A percentile compares a stretch with the other conserved stretches of the same genome.
Conservation (phyloP, 1,139 yeast species). For the Lodderomyces elongisporus region DNA sequence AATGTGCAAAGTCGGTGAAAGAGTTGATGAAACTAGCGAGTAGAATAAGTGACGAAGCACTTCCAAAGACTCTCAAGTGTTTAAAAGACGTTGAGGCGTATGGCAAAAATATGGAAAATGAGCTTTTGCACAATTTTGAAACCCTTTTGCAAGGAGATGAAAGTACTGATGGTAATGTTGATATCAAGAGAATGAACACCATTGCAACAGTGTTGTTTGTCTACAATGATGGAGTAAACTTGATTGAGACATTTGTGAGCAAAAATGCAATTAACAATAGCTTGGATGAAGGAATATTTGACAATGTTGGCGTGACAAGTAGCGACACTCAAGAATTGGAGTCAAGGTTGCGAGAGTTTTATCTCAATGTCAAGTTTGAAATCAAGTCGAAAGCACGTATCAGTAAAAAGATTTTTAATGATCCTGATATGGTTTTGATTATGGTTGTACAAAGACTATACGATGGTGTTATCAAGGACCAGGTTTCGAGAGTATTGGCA, state of each 20-base stretch:
- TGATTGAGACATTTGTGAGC: slow-evolving; percentile 76
- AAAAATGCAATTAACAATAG: slow-evolving; percentile 57
- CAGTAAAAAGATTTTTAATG: slow-evolving; percentile 67
- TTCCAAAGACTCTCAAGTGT: slow-evolving; percentile 46
- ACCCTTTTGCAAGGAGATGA: slow-evolving; percentile 42
- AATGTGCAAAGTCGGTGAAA: slow-evolving; percentile 66
- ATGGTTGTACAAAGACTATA: slow-evolving; percentile 73
- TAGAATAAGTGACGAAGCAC: slow-evolving; percentile 51
- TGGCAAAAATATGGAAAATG: slow-evolving; percentile 72
- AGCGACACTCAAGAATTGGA: slow-evolving; percentile 17
- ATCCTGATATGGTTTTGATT: slow-evolving; percentile 59
- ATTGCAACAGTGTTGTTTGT: slow-evolving; percentile 74
- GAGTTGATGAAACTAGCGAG: slow-evolving; percentile 60
- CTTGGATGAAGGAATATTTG: slow-evolving; percentile 24
- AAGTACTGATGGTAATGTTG: slow-evolving; percentile 41
- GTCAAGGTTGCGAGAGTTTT: slow-evolving; percentile 23
- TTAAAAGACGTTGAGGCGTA: slow-evolving; percentile 59
- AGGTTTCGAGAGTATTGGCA: slow-evolving; percentile 58
- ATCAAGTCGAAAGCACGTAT: slow-evolving; percentile 70
- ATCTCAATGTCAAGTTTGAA: slow-evolving; percentile 34
- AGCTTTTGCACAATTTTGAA: slow-evolving; percentile 54
- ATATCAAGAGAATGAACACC: slow-evolving; percentile 57
- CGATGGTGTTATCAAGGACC: slow-evolving; percentile 69
- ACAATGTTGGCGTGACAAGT: neutral
- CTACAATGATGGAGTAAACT: slow-evolving; percentile 81